Evolutionary conservation across 345 rosid species (phyloP), one percentile per base, ranked within the genome.

Genomic region (Euphorbia lathyris): DNA sequence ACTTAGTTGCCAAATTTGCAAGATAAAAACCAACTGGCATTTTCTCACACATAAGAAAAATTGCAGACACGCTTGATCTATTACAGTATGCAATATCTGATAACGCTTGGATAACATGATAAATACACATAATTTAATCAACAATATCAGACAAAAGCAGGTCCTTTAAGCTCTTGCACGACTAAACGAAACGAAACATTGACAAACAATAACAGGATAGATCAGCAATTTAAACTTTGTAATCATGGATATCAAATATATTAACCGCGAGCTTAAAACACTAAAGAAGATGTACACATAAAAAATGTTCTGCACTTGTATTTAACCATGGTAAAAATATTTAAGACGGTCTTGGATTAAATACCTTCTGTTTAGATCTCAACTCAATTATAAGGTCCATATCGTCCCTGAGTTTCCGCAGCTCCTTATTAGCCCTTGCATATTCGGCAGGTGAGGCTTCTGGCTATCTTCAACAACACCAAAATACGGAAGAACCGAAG

Each of bases 391-490:
- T 92, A 65, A 95, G 88, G 56, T 87, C 89, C 91, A 90, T 82
- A 0, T 88, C 84, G n/a, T 71, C 92, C 75, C 86, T 79, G n/a
- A 90, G 83, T 79, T 85, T 95, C 71, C 88, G 83, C 61, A 92
- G 87, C 78, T 95, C 99, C 78, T 92, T 92, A 77, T 90, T 95
- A 69, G 96, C 96, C 76, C 63, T 89, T 0, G 97, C 73, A 71
- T 78, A 92, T 77, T 89, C 98, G 14, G 77, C 55, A n/a, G 86
- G 93, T 1, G 90, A 87, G 78, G 83, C 86, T 81, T 92, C 98
- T 56, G 94, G 96, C 98, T 92, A 88, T 87, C 93, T 90, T 90
- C 83, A 79, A 70, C 84, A 85, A 83, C 63, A 76, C 42, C 71
- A 36, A 16, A n/a, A 69, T 9, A 25, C 4, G 59, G 13, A 38